Percentiles rank a stretch among this genome's conserved stretches.
phyloP scores from a whole-genome alignment of 2,329 filamentous ascomycete genomes.

The Dactylellina leptospora region DNA sequence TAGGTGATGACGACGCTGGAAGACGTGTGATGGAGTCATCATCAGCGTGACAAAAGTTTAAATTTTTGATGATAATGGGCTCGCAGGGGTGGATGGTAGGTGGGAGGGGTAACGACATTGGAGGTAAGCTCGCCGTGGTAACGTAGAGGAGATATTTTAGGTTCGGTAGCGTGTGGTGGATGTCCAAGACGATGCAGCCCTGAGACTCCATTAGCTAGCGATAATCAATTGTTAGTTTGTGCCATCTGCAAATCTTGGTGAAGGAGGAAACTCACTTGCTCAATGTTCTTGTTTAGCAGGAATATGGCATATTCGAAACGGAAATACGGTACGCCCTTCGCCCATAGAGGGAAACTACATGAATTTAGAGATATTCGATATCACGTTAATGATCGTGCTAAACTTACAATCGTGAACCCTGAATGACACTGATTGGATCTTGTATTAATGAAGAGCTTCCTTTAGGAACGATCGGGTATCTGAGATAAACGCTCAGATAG shows the following conservation, averaged over 20 bases:
- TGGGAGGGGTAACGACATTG: constrained; percentile 52
- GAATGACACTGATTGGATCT: constrained; percentile 71
- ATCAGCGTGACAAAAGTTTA: constrained; percentile 22
- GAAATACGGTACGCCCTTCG: constrained; percentile 76
- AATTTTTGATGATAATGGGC: constrained; percentile 32
- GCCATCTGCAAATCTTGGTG: no score
- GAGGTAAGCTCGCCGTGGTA: constrained; percentile 75
- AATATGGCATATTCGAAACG: constrained; percentile 97
- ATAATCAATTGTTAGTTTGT: constrained; percentile 53
- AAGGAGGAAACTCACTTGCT: constrained; percentile 60
- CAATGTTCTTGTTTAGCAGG: constrained; percentile 94
- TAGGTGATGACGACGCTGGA: constrained; percentile 15
- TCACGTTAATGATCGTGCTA: background rate
- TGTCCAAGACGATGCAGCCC: constrained; percentile 82
- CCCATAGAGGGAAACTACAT: constrained; percentile 81
- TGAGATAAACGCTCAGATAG: constrained; percentile 80
- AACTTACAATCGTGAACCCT: constrained; percentile 54
- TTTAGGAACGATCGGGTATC: constrained; percentile 78
- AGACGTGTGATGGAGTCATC: no score
- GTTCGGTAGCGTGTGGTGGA: constrained; percentile 90
- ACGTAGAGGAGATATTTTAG: constrained; percentile 92
- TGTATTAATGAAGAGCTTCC: constrained; percentile 79
- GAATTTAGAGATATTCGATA: no score
- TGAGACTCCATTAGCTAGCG: constrained; percentile 67
- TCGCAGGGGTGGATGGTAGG: constrained; percentile 39